phyloP scores from a whole-genome alignment of 495 filamentous ascomycete species.

The Penicillium bovifimosum region DNA sequence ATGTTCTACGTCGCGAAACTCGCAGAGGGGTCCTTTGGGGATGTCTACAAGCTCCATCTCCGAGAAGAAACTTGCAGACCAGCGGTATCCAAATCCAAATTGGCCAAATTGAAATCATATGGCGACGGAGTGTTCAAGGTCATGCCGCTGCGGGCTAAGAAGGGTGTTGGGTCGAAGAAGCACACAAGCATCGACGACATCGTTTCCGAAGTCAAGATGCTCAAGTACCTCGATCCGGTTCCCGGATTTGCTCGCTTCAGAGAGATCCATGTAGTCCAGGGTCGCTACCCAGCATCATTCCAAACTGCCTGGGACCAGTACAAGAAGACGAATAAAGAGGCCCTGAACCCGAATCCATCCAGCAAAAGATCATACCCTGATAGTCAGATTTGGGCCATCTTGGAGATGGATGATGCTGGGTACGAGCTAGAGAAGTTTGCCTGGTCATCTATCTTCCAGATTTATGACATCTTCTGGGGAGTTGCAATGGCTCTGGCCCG shows the following conservation, averaged over 20 bases:
- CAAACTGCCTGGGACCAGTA: conserved; percentile 61
- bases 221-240: conserved; percentile 68
- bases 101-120: conserved; percentile 35
- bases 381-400: conserved; percentile 68
- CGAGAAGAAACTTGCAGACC: conserved; percentile 33
- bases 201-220: conserved; percentile 63
- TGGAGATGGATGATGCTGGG: conserved; percentile 87
- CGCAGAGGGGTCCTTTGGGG: conserved; percentile 49
- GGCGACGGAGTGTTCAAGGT: conserved; percentile 48
- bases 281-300: conserved; percentile 58
- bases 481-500: conserved; percentile 70
- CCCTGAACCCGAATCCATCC: conserved; percentile 60
- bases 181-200: conserved; percentile 51
- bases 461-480: conserved; percentile 85
- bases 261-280: conserved; percentile 66
- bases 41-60: conserved; percentile 44
- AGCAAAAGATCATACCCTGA: conserved; percentile 54
- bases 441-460: conserved; percentile 50
- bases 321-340: conserved; percentile 53
- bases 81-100: conserved; percentile 37
- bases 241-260: conserved; percentile 93
- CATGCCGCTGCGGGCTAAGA: conserved; percentile 42
- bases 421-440: conserved; percentile 61
- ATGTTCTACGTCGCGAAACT: conserved; percentile 44
- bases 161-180: conserved; percentile 41